Evolutionary conservation across 805 yeast species (phyloP).

Genomic region (Metschnikowia kunwiensis): DNA sequence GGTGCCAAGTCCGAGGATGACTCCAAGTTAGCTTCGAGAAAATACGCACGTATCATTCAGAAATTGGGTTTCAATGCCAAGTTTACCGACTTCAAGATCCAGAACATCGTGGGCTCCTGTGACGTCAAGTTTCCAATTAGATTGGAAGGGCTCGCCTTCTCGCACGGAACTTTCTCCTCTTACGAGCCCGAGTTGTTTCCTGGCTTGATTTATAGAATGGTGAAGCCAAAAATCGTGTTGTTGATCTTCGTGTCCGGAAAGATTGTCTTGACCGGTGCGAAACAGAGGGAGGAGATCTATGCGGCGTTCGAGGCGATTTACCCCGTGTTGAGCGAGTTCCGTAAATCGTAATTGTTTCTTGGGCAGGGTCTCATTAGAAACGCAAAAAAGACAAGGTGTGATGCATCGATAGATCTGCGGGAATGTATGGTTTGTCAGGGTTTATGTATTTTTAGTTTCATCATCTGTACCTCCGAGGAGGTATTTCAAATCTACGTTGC

Average conservation of each 20-base stretch:
- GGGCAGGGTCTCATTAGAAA: no score
- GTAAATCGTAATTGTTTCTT: conserved; percentile 54
- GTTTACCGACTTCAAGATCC: conserved; percentile 96
- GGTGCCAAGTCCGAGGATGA: conserved; percentile 99
- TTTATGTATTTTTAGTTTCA: conserved; percentile 12
- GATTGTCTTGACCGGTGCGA: conserved; percentile 97
- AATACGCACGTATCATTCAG: conserved; percentile 96
- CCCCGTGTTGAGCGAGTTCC: conserved; percentile 96
- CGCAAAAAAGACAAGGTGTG: no score
- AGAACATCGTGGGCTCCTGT: conserved; percentile 97
- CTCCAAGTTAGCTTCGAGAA: conserved; percentile 95
- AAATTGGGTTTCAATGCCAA: conserved; percentile 97
- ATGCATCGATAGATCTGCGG: conserved; percentile 3
- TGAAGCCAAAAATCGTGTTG: conserved; percentile 94
- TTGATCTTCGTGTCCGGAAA: conserved; percentile 96
- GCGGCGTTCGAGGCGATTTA: conserved; percentile 98
- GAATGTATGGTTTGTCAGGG: conserved; percentile 11
- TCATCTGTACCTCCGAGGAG: conserved; percentile 8
- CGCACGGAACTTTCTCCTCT: conserved; percentile 98
- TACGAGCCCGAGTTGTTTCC: conserved; percentile 98
- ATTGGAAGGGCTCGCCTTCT: conserved; percentile 93
- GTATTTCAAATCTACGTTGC: conserved; percentile 10
- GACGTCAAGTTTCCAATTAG: conserved; percentile 98
- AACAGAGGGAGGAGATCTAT: conserved; percentile 96
- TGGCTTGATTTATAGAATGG: conserved; percentile 98